phyloP scores from a whole-genome alignment of 192 early-diverging fungal species.

The Mortierella hygrophila region DNA sequence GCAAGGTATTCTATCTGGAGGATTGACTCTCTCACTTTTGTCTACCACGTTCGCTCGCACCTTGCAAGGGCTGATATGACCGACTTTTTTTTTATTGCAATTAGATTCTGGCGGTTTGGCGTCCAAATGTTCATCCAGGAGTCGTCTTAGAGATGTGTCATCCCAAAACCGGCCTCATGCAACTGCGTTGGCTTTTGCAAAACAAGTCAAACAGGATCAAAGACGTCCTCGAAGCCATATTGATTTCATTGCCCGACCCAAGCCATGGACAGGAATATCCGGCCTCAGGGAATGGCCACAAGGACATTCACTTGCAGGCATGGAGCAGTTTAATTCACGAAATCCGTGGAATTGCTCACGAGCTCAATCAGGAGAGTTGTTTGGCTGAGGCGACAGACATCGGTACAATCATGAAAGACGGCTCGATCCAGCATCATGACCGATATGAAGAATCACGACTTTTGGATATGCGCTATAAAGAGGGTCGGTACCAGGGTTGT shows the following conservation, averaged over 20 bases:
- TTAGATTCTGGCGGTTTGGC: constrained; percentile 37
- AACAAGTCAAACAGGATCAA: constrained; percentile 11
- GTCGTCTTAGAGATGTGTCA: constrained; percentile 17
- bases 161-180: constrained; percentile 36
- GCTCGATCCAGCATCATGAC: not conserved
- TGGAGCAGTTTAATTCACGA: constrained; percentile 37
- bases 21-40: not conserved
- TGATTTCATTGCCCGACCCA: constrained; percentile 16
- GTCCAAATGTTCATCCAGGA: constrained; percentile 13
- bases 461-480: not conserved
- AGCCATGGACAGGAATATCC: not conserved
- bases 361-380: not conserved
- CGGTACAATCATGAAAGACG: not conserved
- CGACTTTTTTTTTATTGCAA: not conserved
- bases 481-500: not conserved
- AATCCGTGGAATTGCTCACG: constrained; percentile 16
- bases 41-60: not conserved
- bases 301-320: not conserved
- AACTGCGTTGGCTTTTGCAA: constrained; percentile 22
- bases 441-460: not conserved
- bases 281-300: not conserved
- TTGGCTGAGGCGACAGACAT: constrained; percentile 8
- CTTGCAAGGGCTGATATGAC: not conserved
- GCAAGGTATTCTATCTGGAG: constrained; percentile 26
- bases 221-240: constrained; percentile 36